phyloP scores from a whole-genome alignment of 257 asterid genomes.

The Forsythia suspensa region DNA sequence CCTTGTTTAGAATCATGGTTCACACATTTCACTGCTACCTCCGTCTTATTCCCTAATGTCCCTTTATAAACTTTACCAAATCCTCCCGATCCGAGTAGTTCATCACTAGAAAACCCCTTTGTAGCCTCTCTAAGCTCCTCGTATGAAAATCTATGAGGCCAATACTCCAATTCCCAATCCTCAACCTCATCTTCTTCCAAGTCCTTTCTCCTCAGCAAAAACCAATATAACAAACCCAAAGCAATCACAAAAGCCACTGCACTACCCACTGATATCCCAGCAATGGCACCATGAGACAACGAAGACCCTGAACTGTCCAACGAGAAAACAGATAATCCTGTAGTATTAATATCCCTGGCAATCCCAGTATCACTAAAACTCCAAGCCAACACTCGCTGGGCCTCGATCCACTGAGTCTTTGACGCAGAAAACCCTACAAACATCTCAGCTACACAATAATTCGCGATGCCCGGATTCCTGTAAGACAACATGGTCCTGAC shows the following conservation, averaged over 20 bases:
- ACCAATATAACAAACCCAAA: slow-evolving; percentile 41
- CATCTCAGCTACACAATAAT: slow-evolving; percentile 53
- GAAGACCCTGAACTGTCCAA: slow-evolving; percentile 31
- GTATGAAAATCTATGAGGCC: slow-evolving; percentile 79
- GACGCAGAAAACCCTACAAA: slow-evolving; percentile 80
- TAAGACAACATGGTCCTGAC: slow-evolving; percentile 40
- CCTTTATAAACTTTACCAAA: slow-evolving; percentile 85
- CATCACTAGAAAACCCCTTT: slow-evolving; percentile 48
- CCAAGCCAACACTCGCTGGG: slow-evolving; percentile 75
- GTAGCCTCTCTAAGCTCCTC: slow-evolving; percentile 65
- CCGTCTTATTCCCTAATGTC: slow-evolving; percentile 40
- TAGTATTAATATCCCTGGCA: slow-evolving; percentile 69
- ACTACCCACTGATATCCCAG: slow-evolving; percentile 60
- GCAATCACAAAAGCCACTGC: slow-evolving; percentile 26
- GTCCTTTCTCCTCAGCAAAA: slow-evolving; percentile 47
- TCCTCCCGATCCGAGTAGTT: slow-evolving; percentile 69
- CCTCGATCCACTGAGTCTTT: slow-evolving; percentile 70
- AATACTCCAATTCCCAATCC: slow-evolving; percentile 87
- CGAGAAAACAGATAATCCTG: slow-evolving; percentile 59
- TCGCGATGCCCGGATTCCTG: slow-evolving; percentile 37
- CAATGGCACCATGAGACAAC: slow-evolving; percentile 48
- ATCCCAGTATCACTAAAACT: slow-evolving; percentile 73
- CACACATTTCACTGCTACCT: slow-evolving; percentile 78
- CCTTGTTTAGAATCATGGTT: slow-evolving; percentile 85
- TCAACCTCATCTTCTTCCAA: slow-evolving; percentile 57